A percentile compares a stretch with the other conserved stretches of the same genome.
phyloP scores from a whole-genome alignment of 768 basidiomycete genomes.

The Psilocybe azurescens region DNA sequence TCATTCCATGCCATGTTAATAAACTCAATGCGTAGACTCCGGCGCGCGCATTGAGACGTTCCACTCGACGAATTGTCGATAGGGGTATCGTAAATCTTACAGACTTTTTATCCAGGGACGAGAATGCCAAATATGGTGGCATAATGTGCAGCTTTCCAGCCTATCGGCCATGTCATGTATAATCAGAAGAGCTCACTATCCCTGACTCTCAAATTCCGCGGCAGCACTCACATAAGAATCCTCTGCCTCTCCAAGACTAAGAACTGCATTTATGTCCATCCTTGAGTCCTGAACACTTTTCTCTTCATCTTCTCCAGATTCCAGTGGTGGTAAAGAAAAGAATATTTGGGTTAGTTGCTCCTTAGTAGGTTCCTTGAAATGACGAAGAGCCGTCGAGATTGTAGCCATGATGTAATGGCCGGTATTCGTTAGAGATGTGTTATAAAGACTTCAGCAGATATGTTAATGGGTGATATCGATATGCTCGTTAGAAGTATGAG shows the following conservation, averaged over 20 bases:
- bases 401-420: constrained; percentile 59
- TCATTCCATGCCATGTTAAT: constrained; percentile 92
- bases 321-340: constrained; percentile 78
- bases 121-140: constrained; percentile 89
- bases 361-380: constrained; percentile 92
- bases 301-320: constrained; percentile 33
- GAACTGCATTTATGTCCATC: constrained; percentile 90
- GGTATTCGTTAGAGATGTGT: not conserved
- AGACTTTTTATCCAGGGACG: constrained; percentile 90
- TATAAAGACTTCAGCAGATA: constrained; percentile 3
- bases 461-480: not conserved
- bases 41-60: constrained; percentile 89
- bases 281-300: constrained; percentile 49
- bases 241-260: constrained; percentile 86
- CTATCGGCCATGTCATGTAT: constrained; percentile 40
- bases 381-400: constrained; percentile 86
- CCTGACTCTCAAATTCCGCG: not conserved
- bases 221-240: constrained; percentile 88
- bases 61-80: constrained; percentile 91
- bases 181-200: constrained; percentile 11
- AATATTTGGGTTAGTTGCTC: constrained; percentile 85
- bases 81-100: constrained; percentile 92
- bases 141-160: constrained; percentile 91
- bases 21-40: constrained; percentile 97
- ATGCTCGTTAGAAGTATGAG: not conserved